Conservation (phyloP, 345 rosid species). For the Eucalyptus decipiens region DNA sequence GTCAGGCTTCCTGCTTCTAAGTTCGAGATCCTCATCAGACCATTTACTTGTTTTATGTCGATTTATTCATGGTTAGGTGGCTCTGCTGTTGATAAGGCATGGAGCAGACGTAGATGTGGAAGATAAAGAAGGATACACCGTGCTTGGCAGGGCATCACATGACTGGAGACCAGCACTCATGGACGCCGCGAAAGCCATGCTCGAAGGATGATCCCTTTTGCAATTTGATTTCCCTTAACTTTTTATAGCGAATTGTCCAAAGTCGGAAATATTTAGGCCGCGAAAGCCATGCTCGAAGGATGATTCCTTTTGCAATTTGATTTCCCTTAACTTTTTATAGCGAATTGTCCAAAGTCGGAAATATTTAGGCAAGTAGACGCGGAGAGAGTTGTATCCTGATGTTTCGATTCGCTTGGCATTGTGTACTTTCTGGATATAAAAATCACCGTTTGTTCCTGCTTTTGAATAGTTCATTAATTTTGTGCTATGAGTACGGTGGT, state of each 20-base stretch:
- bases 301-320: conserved; percentile 1
- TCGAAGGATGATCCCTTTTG: conserved; percentile 38
- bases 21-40: not conserved
- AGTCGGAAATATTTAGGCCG: not conserved
- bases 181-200: conserved; percentile 78
- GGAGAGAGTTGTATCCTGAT: not conserved
- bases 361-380: not conserved
- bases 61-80: conserved; percentile 34
- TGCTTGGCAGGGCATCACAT: conserved; percentile 71
- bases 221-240: not conserved
- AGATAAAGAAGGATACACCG: conserved; percentile 95
- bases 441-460: not conserved
- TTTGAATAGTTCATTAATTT: not conserved
- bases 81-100: conserved; percentile 70
- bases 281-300: conserved; percentile 73
- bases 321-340: not conserved
- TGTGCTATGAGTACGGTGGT: not conserved
- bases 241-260: not conserved
- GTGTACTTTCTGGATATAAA: not conserved
- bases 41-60: not conserved
- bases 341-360: not conserved
- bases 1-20: not conserved
- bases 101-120: conserved; percentile 86
- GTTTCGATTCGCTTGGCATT: not conserved
- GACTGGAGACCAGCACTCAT: conserved; percentile 48